phyloP scores from a whole-genome alignment of 2,329 filamentous ascomycete species.

The Fusarium sp. region DNA sequence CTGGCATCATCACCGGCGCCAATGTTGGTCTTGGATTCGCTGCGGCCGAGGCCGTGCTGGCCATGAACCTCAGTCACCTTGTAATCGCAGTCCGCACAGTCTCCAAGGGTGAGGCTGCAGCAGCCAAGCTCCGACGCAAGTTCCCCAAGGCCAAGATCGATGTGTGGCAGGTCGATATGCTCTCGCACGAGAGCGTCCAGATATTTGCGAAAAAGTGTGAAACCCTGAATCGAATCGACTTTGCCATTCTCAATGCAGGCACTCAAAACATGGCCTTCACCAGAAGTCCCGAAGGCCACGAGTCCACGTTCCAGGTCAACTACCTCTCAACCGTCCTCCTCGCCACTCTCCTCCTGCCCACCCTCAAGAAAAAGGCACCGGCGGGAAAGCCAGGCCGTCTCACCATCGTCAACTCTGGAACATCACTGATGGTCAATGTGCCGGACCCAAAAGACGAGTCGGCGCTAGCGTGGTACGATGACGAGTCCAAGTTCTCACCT shows the following conservation, averaged over 20 bases:
- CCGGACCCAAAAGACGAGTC: conserved; percentile 38
- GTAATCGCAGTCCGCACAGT: conserved; percentile 61
- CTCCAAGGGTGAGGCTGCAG: conserved; percentile 57
- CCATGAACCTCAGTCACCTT: conserved; percentile 54
- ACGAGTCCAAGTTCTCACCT: conserved; percentile 38
- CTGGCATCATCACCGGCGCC: conserved; percentile 62
- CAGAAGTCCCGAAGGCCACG: conserved; percentile 50
- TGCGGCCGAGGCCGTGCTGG: conserved; percentile 54
- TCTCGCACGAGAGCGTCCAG: conserved; percentile 57
- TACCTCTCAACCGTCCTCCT: conserved; percentile 53
- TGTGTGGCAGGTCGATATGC: conserved; percentile 64
- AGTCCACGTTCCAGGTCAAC: conserved; percentile 56
- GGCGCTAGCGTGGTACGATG: conserved; percentile 48
- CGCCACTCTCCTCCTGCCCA: conserved; percentile 49
- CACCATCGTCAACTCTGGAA: conserved; percentile 49
- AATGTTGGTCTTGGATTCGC: conserved; percentile 64
- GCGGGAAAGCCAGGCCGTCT: conserved; percentile 40
- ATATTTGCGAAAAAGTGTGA: conserved; percentile 54
- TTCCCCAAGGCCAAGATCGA: conserved; percentile 53
- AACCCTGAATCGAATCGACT: conserved; percentile 54
- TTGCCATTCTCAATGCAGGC: conserved; percentile 61
- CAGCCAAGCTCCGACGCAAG: conserved; percentile 18
- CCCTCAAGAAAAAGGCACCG: conserved; percentile 45
- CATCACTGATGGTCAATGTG: conserved; percentile 37
- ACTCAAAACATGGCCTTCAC: conserved; percentile 41